Base-by-base conservation (phyloP, 202 grass and related monocot species). In the Thinopyrum obtusiflorum region DNA sequence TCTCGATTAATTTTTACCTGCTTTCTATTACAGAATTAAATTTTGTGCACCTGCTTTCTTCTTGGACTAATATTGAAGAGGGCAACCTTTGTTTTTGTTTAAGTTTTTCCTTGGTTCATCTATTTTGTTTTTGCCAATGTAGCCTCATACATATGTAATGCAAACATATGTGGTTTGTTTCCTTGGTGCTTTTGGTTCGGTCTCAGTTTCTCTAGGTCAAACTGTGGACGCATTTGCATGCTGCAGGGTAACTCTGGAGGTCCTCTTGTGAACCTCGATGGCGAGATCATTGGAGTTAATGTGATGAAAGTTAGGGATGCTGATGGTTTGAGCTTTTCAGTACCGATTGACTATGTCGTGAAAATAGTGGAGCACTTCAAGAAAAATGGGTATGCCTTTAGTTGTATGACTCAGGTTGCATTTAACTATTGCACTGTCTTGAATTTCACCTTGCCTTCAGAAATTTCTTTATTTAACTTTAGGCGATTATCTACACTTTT, bases 221-320 rank as follows among this genome's bases (percentile, higher is more conserved):
- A 83, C 20, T 24, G 31, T 82, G 76, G 17, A 76, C 35, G 11
- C 60, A 66, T 91, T 62, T 69, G 24, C 79, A 26, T 82, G 33
- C 40, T 47, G 0, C 88, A 98, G 93, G 96, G 93, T 69, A 98
- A 88, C 78, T 94, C 90, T 74, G 93, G 96, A 63, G 93, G 93
- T 28, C 96, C 91, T 80, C 89, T 95, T 88, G 89, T 95, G 62
- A 98, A 98, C 70, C 86, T 98, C 76, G 93, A 94, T 66, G 96
- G 93, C 1, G 96, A 98, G 75, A 90, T 95, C 71, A 87, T 95
- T 39, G 96, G 96, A 78, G 82, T 98, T 65, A 98, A 94, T 76
- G 82, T 94, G 47, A 88, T 94, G 86, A 94, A 95, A 91, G 55
- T 88, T 33, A 4, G 3, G 26, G 39, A 62, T 66, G 91, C 91